Base-by-base conservation (phyloP, 2,329 filamentous ascomycete genomes). In the Aspergillus latus region DNA sequence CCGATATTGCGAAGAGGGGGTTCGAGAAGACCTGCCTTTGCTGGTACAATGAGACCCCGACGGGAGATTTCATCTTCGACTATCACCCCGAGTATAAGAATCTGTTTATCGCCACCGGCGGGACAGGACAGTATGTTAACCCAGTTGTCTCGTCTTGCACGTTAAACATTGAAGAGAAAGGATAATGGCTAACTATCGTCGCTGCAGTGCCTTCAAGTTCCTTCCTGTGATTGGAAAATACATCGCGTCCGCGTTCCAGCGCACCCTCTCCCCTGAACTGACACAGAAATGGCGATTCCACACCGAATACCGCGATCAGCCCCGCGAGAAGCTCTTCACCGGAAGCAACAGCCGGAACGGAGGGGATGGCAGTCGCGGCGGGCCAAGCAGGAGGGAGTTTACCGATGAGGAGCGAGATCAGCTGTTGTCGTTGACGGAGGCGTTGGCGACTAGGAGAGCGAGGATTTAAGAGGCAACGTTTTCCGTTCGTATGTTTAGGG, bases 11-110 rank as follows among this genome's bases (percentile, higher is more conserved):
- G 42, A 72, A 76, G 9, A 76, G 86, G n/a, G 80, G 81, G 0
- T 88, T 88, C 72, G 74, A 74, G 56, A 76, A 77, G 52, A 84
- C 81, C 1, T 77, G 84, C 11, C 69, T 89, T 32, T 90, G 87
- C 74, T 89, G 87, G 87, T 89, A 90, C 67, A 84, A 83, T 2
- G 87, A 89, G 66, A 89, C 87, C 26, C 78, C 82, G 1, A 84
- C 82, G 2, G 86, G 82, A 4, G 84, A 89, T 64, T 90, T 88
- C 74, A 76, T 90, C 48, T 78, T 88, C 57, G 84, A 86, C 65
- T 86, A 84, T 69, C 86, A 89, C 63, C 86, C 87, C 0, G 74
- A 78, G 8, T 82, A 81, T 70, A 70, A 60, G 47, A 69, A 68
- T 13, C 39, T 70, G 37, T 69, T 70, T 40, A 61, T 70, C 43